phyloP scores from a whole-genome alignment of 345 rosid species.

The Gossypium stocksii region DNA sequence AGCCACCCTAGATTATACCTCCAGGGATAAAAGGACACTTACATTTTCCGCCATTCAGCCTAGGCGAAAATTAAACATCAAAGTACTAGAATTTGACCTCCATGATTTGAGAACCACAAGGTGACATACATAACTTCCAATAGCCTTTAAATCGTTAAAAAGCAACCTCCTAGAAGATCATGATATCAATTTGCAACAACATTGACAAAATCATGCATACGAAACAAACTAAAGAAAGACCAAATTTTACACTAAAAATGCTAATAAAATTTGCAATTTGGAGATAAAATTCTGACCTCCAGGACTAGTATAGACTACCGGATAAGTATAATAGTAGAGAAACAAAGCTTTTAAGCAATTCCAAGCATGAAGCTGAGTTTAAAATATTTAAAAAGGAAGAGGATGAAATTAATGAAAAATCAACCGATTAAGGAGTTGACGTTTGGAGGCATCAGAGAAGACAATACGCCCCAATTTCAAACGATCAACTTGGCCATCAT shows the following conservation, averaged over 20 bases:
- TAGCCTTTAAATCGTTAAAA: neutral
- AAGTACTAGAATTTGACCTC: no score
- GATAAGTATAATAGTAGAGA: neutral
- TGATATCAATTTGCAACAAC: neutral
- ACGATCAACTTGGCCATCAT: constrained; percentile 60
- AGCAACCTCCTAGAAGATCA: neutral
- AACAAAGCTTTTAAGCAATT: neutral
- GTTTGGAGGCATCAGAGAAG: constrained; percentile 73
- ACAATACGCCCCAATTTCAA: constrained; percentile 71
- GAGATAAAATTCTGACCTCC: neutral
- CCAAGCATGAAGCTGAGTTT: neutral
- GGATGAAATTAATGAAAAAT: neutral
- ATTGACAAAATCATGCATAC: neutral
- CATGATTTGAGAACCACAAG: neutral
- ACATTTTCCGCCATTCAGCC: no score
- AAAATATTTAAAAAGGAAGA: neutral
- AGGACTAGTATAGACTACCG: neutral
- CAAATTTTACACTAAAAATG: neutral
- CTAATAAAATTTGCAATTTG: neutral
- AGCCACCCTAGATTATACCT: neutral
- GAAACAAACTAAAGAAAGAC: neutral
- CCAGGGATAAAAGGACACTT: neutral
- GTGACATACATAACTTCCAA: neutral
- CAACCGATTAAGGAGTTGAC: constrained; percentile 49
- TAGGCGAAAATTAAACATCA: no score